Base-by-base conservation (phyloP, 768 basidiomycete genomes). In the Multifurca ochricompacta region DNA sequence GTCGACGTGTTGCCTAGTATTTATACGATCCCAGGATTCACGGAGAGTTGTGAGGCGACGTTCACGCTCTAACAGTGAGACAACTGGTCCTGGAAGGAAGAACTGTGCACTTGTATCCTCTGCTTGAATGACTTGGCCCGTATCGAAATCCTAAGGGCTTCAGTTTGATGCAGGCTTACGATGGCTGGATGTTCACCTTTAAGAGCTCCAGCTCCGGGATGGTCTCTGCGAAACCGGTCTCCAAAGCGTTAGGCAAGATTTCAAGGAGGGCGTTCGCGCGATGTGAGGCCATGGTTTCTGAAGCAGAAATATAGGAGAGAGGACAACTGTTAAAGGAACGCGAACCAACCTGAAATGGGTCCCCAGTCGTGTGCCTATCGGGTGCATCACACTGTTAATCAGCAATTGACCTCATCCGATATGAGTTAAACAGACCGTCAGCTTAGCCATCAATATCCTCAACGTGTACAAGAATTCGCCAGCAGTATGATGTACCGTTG, bases 391-490 rank as follows among this genome's bases (percentile, higher is more conserved):
- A 27, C 11, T 23, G 9, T 6, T 11, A 3, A 10, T 35, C 11
- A 40, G 53, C 9, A 27, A 28, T 35, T 18, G 11, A 10, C n/a
- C 3, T 21, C 16, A 36, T 18, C 8, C 1, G 13, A 5, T 6
- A 40, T 27, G 13, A 7, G 8, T 19, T 1, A n/a, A 19, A 37
- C 52, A 19, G 36, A 79, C 82, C 74, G 83, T 83, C 40, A 83
- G 61, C 52, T 83, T 84, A 3, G 82, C 82, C 82, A 83, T 83
- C 37, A 83, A 59, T 0, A 79, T 80, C 65, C 84, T 83, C 64
- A 84, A 65, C 2, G 74, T 70, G 23, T 77, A 74, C 9, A 83
- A 63, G 59, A 84, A 83, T 51, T 78, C 73, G 14, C 77, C 78
- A 0, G 78, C 82, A 0, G 73, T 69, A 0, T 63, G 66, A 60